These are phyloP conservation scores for Nakataea oryzae DNA, from an alignment of 2,329 filamentous ascomycete genomes.

Conservation along the genomic window DNA sequence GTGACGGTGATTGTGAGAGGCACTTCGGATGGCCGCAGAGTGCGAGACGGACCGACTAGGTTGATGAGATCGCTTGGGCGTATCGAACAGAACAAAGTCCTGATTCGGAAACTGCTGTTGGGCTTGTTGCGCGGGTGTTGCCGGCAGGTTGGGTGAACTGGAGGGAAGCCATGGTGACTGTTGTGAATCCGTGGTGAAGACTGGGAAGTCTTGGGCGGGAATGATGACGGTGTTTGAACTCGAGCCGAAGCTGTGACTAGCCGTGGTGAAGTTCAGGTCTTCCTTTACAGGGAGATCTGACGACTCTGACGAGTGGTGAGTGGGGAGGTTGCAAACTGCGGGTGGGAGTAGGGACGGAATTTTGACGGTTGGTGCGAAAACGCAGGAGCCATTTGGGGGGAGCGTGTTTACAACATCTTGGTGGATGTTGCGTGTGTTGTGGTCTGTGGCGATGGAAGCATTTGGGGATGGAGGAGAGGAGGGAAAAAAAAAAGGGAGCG, in stretches of 20 bases:
- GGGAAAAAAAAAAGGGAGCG: slow-evolving; percentile 21
- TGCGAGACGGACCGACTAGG: slow-evolving; percentile 30
- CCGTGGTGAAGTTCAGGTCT: slow-evolving; percentile 58
- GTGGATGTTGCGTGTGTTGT: slow-evolving; percentile 20
- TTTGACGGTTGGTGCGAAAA: slow-evolving; percentile 32
- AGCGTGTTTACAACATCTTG: slow-evolving; percentile 50
- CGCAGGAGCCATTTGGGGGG: slow-evolving; percentile 17
- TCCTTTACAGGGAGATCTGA: slow-evolving; percentile 47
- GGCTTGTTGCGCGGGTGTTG: slow-evolving; percentile 46
- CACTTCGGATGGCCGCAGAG: slow-evolving; percentile 25
- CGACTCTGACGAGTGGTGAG: slow-evolving; percentile 26
- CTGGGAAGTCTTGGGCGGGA: slow-evolving; percentile 55
- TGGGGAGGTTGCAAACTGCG: slow-evolving; percentile 25
- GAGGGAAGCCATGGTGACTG: slow-evolving; percentile 73
- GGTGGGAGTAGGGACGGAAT: slow-evolving; percentile 38
- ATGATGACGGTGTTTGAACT: slow-evolving; percentile 51
- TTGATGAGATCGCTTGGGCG: slow-evolving; percentile 31
- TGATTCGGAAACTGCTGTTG: slow-evolving; percentile 36
- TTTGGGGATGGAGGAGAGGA: slow-evolving; percentile 23
- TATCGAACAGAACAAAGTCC: slow-evolving; percentile 73
- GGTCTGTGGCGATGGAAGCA: slow-evolving; percentile 19
- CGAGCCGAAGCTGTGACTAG: slow-evolving; percentile 45
- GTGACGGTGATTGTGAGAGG: slow-evolving; percentile 36
- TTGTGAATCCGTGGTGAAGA: slow-evolving; percentile 74
- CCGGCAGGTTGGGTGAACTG: slow-evolving; percentile 53